Base-by-base conservation (phyloP, 2,329 filamentous ascomycete genomes). In the Fusarium falciforme region DNA sequence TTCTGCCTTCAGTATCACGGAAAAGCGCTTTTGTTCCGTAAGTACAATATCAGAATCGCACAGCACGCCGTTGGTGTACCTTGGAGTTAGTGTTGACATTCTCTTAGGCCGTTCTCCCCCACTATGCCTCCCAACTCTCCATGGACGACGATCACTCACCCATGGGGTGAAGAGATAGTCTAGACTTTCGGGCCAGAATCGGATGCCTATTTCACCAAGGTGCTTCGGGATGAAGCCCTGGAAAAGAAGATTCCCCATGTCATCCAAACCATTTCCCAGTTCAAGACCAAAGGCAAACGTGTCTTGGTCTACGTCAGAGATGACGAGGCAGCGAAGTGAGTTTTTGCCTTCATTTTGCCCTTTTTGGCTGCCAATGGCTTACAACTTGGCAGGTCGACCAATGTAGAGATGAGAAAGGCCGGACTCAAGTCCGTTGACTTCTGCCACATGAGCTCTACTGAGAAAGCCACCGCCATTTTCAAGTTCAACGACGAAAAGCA, bases 391-490 rank as follows among this genome's bases (percentile, higher is more conserved):
- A 40, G 36, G 36, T 40, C n/a, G 36, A 40, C 36, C 4, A 40
- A 40, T 40, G 36, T 4, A 10, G 9, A 40, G 36, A n/a, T 40
- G 36, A 40, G 17, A n/a, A 9, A 44, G 20, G 12, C 40, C 0
- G 49, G 25, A 0, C 8, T 38, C 8, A 17, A 27, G 11, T 38
- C 29, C 2, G 3, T 22, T 2, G 38, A 57, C 11, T 33, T 49
- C 1, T 20, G 27, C 9, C 38, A 44, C 31, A 25, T 27, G 14
- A 10, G 3, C 6, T 20, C 14, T 6, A 6, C 11, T 1, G 36
- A 58, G 1, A 31, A 35, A 4, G 3, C 2, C 0, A 1, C 4
- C 0, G 10, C 16, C 22, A 14, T 22, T 12, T 1, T 1, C 5
- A 2, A 10, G 3, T 67, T 64, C 38, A 64, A 57, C 31, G 31